Evolutionary conservation across 2,329 filamentous ascomycete species (phyloP), one percentile per base, ranked within the genome.

Genomic region (Stenocarpella maydis): DNA sequence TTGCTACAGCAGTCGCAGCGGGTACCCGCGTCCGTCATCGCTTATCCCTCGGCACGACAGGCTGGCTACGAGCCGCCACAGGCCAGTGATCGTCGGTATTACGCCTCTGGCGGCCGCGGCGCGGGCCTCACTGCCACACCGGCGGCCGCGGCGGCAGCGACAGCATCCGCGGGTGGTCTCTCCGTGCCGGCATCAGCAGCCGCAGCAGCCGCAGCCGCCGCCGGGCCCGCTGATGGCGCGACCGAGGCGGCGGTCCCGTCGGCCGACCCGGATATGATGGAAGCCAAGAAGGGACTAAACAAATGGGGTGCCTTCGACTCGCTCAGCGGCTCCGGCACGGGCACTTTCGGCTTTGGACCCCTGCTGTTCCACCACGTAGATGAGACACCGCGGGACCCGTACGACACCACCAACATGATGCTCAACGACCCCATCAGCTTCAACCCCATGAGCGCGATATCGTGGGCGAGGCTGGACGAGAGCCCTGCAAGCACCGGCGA

Each of bases 341-440:
- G 54, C 41, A 69, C 69, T 2, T 70, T 67, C 31, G 68, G 70
- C 24, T 50, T 71, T 41, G 58, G 68, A 39, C 68, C 50, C 39
- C 50, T 71, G 47, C 45, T 67, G 41, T 63, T 69, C 37, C 54
- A 55, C 45, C 66, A 68, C 34, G 61, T 28, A 41, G 47, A 47
- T 52, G 52, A 63, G 49, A 52, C 45, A 49, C 61, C 37, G 50
- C 49, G 39, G 64, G 39, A 69, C 37, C 39, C 55, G 60, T 63
- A 69, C 45, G 69, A 71, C 66, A 60, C 54, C 34, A 43, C 45
- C 24, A 63, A 50, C 12, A 31, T 71, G 43, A 49, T 71, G 41
- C 65, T 53, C 12, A 70, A 64, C 26, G 70, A 71, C 45, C 70
- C 70, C 31, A 52, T 71, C 50, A 71, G 70, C 68, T 71, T 71